Evolutionary conservation across 306 rosid species (phyloP), one percentile per base, ranked within the genome.

Genomic region (Chamaecrista fasciculata): DNA sequence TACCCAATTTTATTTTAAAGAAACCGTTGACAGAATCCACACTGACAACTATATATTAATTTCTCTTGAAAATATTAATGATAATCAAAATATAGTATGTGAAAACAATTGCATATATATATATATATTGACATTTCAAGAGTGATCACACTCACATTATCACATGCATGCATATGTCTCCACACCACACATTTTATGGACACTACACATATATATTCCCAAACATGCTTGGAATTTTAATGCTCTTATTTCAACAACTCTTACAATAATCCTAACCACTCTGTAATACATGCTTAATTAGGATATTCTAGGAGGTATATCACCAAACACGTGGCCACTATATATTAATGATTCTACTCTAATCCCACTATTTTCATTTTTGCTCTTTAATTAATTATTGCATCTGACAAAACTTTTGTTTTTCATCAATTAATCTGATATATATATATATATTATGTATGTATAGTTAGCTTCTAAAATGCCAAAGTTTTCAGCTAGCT

Each of bases 321-420:
- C 60, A 69, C 56, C 72, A 77, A 64, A 72, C 89, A 82, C 75
- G 86, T 82, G 93, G 83, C 80, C 87, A 87, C 87, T 66, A n/a
- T n/a, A n/a, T n/a, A n/a, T n/a, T n/a, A 52, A 78, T 78, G 66
- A 49, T 33, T 72, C 79, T 73, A 63, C 53, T 58, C 31, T 50
- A 44, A 57, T 59, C 62, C 70, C 23, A 34, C 56, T 42, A 70
- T 43, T 82, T 65, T 11, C 79, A 79, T 16, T 14, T n/a, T n/a
- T n/a, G n/a, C n/a, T n/a, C n/a, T 24, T 12, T 0, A n/a, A 28
- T 29, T 14, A 67, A 59, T 40, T 71, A 44, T 53, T 60, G 55
- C 48, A 68, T 62, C 79, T 49, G 70, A 46, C 64, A 50, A 55
- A 33, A 76, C 66, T 34, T 58, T 60, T 77, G 50, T 49, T 62